A percentile compares a stretch with the other conserved stretches of the same genome.
These are phyloP conservation scores for Nicotiana tomentosiformis DNA, from an alignment of 257 asterid genomes.

Conservation along the genomic window DNA sequence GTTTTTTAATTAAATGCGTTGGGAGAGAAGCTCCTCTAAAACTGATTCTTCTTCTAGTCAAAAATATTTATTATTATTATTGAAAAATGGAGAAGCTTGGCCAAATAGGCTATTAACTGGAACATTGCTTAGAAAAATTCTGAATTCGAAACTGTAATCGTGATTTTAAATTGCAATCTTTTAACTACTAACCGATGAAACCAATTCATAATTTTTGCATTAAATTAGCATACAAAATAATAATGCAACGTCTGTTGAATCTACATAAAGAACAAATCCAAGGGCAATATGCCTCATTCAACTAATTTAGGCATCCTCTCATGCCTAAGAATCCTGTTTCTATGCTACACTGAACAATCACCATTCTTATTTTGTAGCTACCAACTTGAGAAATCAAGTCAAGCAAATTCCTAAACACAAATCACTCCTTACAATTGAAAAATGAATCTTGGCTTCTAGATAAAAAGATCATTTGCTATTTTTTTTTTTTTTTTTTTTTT, in stretches of 20 bases:
- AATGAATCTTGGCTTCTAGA: not conserved
- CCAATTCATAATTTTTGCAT: not conserved
- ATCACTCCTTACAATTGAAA: constrained; percentile 21
- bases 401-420: not conserved
- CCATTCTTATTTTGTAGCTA: not conserved
- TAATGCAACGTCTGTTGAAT: not conserved
- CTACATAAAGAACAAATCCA: not conserved
- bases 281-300: not conserved
- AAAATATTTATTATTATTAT: no score
- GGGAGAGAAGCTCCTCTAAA: no score
- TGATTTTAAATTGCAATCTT: no score
- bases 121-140: no score
- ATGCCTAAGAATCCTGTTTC: constrained; percentile 21
- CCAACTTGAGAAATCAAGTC: not conserved
- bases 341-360: not conserved
- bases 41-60: no score
- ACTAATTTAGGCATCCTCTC: constrained; percentile 24
- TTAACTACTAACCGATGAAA: not conserved
- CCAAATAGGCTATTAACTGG: no score
- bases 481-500: no score
- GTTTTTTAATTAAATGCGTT: no score
- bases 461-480: not conserved
- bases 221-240: not conserved
- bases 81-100: no score
- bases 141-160: no score